These are phyloP conservation scores for Syzygium jambos DNA, from an alignment of 345 rosid genomes.

Conservation along the genomic window DNA sequence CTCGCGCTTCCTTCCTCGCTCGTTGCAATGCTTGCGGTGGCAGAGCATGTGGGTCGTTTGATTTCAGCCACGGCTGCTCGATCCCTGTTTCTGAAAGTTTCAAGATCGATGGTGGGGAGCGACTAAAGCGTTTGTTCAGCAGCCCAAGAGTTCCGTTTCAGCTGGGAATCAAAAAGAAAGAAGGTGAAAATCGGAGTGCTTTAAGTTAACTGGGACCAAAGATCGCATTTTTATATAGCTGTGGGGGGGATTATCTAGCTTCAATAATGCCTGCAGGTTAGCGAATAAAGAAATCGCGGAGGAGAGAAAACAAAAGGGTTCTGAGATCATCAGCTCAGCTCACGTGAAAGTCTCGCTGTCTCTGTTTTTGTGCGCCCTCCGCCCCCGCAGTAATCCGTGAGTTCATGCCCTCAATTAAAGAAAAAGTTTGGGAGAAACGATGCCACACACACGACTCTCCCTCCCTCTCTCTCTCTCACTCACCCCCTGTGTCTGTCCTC, in stretches of 20 bases:
- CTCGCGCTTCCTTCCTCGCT: background rate
- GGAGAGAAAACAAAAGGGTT: background rate
- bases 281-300: background rate
- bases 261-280: background rate
- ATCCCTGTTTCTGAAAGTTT: background rate
- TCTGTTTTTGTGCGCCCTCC: background rate
- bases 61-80: background rate
- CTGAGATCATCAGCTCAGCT: background rate
- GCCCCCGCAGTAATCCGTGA: background rate
- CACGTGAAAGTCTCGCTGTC: background rate
- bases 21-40: background rate
- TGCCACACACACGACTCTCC: background rate
- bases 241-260: background rate
- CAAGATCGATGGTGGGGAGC: background rate
- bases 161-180: background rate
- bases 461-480: background rate
- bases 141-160: background rate
- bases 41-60: background rate
- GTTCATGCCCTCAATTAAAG: background rate
- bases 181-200: background rate
- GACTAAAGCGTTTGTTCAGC: background rate
- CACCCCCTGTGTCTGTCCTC: background rate
- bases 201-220: background rate
- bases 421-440: background rate
- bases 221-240: background rate